Percentiles rank a stretch among this genome's conserved stretches.
These are phyloP conservation scores for Dictyostelium capitatum DNA, from an alignment of 78 protist species.

Conservation along the genomic window DNA sequence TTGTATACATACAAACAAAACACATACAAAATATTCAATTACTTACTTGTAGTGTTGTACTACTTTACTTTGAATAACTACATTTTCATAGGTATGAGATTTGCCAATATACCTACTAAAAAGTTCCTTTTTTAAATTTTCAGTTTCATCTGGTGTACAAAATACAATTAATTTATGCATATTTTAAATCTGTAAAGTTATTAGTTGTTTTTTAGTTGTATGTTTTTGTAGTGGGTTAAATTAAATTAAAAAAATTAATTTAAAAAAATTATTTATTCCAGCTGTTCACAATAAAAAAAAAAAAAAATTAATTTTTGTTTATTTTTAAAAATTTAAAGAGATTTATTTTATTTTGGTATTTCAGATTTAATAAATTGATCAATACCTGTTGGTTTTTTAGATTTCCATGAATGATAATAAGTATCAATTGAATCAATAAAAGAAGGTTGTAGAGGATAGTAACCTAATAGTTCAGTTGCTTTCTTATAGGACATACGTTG, in stretches of 20 bases:
- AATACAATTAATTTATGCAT: constrained; percentile 13
- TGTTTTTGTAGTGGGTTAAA: too few relatives aligned
- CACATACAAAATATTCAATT: background rate
- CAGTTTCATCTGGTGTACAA: background rate
- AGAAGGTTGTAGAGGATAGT: background rate
- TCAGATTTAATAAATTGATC: background rate
- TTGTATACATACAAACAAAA: background rate
- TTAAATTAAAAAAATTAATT: too few relatives aligned
- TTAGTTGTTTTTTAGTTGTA: too few relatives aligned
- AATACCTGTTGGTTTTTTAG: background rate
- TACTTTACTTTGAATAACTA: background rate
- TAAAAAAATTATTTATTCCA: too few relatives aligned
- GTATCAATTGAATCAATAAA: background rate
- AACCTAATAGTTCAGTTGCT: background rate
- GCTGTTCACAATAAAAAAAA: too few relatives aligned
- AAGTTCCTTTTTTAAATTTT: background rate
- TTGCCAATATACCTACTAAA: background rate
- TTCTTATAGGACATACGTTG: background rate
- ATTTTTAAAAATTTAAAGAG: too few relatives aligned
- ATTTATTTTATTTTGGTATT: background rate
- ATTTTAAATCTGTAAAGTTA: too few relatives aligned
- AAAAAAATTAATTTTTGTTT: too few relatives aligned
- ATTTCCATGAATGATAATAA: constrained; percentile 2
- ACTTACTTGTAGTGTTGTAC: background rate
- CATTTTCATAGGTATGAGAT: background rate